A percentile compares a stretch with the other conserved stretches of the same genome.
These are phyloP conservation scores for Botryotinia narcissicola DNA, from an alignment of 2,329 filamentous ascomycete genomes.

Conservation along the genomic window DNA sequence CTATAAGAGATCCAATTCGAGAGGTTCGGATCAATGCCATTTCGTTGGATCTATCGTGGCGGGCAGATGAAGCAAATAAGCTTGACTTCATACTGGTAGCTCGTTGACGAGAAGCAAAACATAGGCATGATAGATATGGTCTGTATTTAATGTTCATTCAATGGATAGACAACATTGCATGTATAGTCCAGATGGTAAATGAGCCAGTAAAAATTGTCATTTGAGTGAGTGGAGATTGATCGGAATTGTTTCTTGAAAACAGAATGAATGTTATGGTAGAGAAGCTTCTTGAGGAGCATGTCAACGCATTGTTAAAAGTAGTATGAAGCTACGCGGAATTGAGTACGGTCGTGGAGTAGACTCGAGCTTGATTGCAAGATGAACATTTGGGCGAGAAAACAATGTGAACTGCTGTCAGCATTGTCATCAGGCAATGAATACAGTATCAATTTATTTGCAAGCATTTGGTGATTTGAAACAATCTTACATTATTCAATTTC, in stretches of 20 bases:
- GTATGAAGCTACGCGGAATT: background rate
- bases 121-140: background rate
- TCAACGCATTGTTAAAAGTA: background rate
- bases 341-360: background rate
- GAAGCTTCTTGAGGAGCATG: background rate
- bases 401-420: background rate
- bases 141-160: constrained; percentile 14
- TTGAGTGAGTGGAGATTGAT: background rate
- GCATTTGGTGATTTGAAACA: background rate
- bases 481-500: background rate
- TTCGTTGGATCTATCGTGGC: background rate
- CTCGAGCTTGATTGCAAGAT: background rate
- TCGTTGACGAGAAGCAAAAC: background rate
- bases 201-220: background rate
- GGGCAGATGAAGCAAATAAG: background rate
- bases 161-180: background rate
- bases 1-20: background rate
- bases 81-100: constrained; percentile 9
- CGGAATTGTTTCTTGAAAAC: constrained; percentile 2
- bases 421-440: background rate
- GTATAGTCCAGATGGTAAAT: constrained; percentile 1
- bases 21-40: background rate
- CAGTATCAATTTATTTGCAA: background rate
- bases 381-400: background rate
- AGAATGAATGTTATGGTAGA: too few species aligned